These are phyloP conservation scores for Penicillium cosmopolitanum DNA, from an alignment of 495 filamentous ascomycete species.

Conservation along the genomic window DNA sequence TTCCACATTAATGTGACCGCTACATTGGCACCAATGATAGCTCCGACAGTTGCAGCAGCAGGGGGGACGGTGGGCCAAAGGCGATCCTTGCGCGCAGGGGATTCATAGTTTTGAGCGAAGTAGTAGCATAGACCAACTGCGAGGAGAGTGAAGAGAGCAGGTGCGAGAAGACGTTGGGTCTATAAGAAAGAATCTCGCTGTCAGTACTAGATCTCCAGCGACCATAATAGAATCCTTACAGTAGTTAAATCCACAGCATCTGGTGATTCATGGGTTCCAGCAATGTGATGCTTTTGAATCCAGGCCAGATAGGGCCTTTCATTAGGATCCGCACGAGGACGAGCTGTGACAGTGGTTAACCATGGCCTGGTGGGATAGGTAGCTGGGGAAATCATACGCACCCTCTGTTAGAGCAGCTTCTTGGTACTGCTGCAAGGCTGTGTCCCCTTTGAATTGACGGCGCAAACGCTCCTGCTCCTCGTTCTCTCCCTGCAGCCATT, in stretches of 20 bases:
- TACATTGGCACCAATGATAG: conserved; percentile 68
- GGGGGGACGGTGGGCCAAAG: conserved; percentile 76
- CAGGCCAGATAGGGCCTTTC: conserved; percentile 50
- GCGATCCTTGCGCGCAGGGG: conserved; percentile 60
- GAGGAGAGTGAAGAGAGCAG: conserved; percentile 57
- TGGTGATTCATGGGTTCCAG: conserved; percentile 38
- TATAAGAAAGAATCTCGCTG: conserved; percentile 10
- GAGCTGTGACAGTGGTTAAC: conserved; percentile 28
- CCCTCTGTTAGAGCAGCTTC: conserved; percentile 41
- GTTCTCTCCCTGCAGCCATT: conserved; percentile 47
- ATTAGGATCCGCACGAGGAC: conserved; percentile 48
- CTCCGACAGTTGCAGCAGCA: conserved; percentile 73
- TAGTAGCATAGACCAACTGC: conserved; percentile 53
- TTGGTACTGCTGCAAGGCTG: conserved; percentile 54
- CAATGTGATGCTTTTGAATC: conserved; percentile 52
- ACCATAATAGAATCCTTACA: conserved; percentile 26
- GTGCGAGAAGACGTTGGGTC: conserved; percentile 67
- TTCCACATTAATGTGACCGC: conserved; percentile 67
- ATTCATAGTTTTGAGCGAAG: conserved; percentile 64
- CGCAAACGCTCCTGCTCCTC: conserved; percentile 46
- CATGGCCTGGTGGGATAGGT: background rate
- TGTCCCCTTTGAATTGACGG: conserved; percentile 46
- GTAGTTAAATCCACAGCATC: conserved; percentile 39
- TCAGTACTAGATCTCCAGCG: background rate
- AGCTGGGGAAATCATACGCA: conserved; percentile 16